These are phyloP conservation scores for Dioscorea zingiberensis DNA, from an alignment of 106 monocot species.

Conservation along the genomic window DNA sequence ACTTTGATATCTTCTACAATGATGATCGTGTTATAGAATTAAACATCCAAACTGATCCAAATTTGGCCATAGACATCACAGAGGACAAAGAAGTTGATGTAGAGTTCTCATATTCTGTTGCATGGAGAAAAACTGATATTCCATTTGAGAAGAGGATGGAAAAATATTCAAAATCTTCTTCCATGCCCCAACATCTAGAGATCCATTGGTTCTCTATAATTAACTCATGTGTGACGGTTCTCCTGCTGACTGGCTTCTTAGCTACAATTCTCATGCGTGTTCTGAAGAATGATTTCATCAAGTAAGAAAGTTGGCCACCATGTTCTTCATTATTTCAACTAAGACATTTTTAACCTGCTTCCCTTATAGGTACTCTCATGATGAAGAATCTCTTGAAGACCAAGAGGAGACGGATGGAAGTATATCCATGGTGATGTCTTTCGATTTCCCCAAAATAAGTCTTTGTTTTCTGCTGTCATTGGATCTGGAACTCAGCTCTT, in stretches of 20 bases:
- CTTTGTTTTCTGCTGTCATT: slow-evolving; percentile 9
- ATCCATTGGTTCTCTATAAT: slow-evolving; percentile 20
- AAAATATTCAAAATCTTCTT: slow-evolving; percentile 12
- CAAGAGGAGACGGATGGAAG: slow-evolving; percentile 12
- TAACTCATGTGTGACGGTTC: slow-evolving; percentile 15
- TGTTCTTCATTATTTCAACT: too few relatives aligned
- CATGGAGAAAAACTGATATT: slow-evolving; percentile 4
- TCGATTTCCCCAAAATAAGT: slow-evolving; percentile 6
- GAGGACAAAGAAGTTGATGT: slow-evolving; percentile 5
- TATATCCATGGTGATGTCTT: slow-evolving; percentile 16
- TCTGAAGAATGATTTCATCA: slow-evolving; percentile 13
- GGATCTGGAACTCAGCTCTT: slow-evolving; percentile 16
- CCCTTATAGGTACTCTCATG: too few relatives aligned
- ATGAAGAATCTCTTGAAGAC: neutral
- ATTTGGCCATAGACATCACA: slow-evolving; percentile 1
- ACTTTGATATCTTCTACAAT: slow-evolving; percentile 9
- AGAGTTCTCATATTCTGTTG: slow-evolving; percentile 4
- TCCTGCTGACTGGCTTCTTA: slow-evolving; percentile 10
- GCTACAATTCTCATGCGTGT: slow-evolving; percentile 18
- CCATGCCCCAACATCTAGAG: slow-evolving; percentile 12
- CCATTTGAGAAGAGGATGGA: slow-evolving; percentile 15
- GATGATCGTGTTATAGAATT: slow-evolving; percentile 10
- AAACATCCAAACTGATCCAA: slow-evolving; percentile 11
- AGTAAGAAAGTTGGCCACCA: neutral
- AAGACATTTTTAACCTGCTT: too few relatives aligned